A percentile compares a stretch with the other conserved stretches of the same genome.
Evolutionary conservation across 768 basidiomycete species (phyloP).

Genomic region (Tricholoma matsutake): DNA sequence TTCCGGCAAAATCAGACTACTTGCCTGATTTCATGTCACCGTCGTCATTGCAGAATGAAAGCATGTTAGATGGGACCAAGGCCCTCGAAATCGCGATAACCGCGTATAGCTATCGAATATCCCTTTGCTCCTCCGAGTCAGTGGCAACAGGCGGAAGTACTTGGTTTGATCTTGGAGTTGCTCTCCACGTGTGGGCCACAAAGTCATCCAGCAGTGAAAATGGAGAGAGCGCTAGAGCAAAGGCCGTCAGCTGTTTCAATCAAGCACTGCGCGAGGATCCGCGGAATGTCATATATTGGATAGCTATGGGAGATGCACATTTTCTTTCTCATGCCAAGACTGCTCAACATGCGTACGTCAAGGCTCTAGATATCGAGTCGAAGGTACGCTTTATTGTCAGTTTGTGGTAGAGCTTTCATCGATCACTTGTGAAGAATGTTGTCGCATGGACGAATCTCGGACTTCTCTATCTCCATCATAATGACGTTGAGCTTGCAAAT

Average conservation of each 20-base stretch:
- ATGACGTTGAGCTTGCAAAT: constrained; percentile 79
- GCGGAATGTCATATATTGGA: constrained; percentile 75
- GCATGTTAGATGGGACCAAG: constrained; percentile 28
- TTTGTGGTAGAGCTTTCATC: constrained; percentile 3
- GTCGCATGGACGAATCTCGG: constrained; percentile 86
- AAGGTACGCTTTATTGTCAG: constrained; percentile 49
- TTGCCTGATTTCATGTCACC: constrained; percentile 39
- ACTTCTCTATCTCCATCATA: constrained; percentile 76
- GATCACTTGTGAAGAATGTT: constrained; percentile 49
- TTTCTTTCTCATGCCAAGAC: constrained; percentile 65
- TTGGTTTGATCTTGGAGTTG: constrained; percentile 71
- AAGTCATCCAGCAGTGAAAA: constrained; percentile 29
- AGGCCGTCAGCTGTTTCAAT: constrained; percentile 54
- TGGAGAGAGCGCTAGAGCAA: constrained; percentile 32
- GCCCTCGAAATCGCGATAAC: constrained; percentile 51
- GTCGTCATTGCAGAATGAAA: constrained; percentile 22
- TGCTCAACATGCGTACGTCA: constrained; percentile 91
- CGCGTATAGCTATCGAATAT: constrained; percentile 59
- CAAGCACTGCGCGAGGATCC: constrained; percentile 74
- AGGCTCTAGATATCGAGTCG: constrained; percentile 78
- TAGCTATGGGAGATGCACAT: constrained; percentile 71
- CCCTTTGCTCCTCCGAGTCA: constrained; percentile 53
- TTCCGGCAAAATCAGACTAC: constrained; percentile 38
- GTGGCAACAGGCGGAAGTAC: constrained; percentile 47
- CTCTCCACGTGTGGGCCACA: constrained; percentile 49